phyloP scores from a whole-genome alignment of 257 asterid species.

The Ophiorrhiza pumila region DNA sequence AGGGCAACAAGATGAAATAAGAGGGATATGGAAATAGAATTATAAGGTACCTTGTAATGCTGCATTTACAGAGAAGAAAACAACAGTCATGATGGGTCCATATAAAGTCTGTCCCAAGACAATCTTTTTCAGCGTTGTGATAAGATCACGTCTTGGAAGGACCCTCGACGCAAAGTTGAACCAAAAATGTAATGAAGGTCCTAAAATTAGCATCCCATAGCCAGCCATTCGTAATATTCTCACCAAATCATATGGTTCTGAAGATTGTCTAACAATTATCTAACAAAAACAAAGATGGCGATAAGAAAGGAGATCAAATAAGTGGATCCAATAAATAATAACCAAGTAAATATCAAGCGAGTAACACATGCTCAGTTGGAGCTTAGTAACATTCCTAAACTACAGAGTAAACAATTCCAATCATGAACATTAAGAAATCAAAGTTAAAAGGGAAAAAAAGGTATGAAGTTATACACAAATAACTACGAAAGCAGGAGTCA shows the following conservation, averaged over 20 bases:
- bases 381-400: not conserved
- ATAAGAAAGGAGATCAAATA: not conserved
- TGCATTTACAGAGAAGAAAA: constrained; percentile 83
- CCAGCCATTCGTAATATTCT: constrained; percentile 41
- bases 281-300: not conserved
- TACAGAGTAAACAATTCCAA: not conserved
- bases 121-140: constrained; percentile 71
- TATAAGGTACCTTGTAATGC: constrained; percentile 61
- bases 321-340: not conserved
- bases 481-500: not conserved
- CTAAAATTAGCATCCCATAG: constrained; percentile 37
- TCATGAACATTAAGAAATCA: not conserved
- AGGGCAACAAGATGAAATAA: not conserved
- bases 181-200: constrained; percentile 45
- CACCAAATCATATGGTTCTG: constrained; percentile 34
- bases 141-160: constrained; percentile 65
- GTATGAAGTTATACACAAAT: not conserved
- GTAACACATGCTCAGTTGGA: too few relatives aligned
- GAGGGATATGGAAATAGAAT: not conserved
- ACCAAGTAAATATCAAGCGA: not conserved
- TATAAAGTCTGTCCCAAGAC: constrained; percentile 67
- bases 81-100: constrained; percentile 72
- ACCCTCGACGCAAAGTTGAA: constrained; percentile 49
- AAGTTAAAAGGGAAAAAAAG: not conserved
- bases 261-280: constrained; percentile 27